A percentile compares a stretch with the other conserved stretches of the same genome.
Evolutionary conservation across 2,329 filamentous ascomycete genomes (phyloP).

Genomic region (Penicillium aurantiogriseum): DNA sequence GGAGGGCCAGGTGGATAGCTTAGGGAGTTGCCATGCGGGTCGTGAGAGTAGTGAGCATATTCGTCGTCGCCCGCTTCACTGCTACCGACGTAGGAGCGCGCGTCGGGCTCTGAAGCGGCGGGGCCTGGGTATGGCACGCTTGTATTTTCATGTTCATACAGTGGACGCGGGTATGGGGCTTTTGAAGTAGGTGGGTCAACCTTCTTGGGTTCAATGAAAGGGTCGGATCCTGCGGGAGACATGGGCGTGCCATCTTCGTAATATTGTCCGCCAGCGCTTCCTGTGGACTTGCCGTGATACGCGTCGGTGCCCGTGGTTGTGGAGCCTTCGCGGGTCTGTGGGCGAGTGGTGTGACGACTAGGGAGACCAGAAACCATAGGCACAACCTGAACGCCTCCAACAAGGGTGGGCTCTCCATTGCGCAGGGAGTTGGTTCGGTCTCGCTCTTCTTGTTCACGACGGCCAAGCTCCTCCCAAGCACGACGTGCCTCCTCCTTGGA

Average conservation of each 20-base stretch:
- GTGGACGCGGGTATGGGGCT: constrained; percentile 31
- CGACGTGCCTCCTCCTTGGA: constrained; percentile 93
- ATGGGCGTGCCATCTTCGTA: constrained; percentile 48
- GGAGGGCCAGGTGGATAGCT: constrained; percentile 49
- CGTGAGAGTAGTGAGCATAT: constrained; percentile 64
- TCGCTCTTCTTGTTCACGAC: constrained; percentile 88
- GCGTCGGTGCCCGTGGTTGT: constrained; percentile 32
- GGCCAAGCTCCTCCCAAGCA: constrained; percentile 94
- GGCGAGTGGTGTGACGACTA: constrained; percentile 50
- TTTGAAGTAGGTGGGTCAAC: constrained; percentile 28
- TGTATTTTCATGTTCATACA: constrained; percentile 42
- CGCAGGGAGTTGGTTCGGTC: constrained; percentile 83
- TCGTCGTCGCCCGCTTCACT: constrained; percentile 69
- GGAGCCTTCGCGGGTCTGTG: constrained; percentile 47
- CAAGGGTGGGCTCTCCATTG: constrained; percentile 80
- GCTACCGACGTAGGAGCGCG: constrained; percentile 50
- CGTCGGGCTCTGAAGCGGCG: constrained; percentile 48
- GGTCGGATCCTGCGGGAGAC: constrained; percentile 61
- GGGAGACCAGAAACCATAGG: constrained; percentile 77
- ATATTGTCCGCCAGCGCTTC: constrained; percentile 47
- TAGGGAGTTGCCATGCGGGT: constrained; percentile 62
- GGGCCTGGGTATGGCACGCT: constrained; percentile 32
- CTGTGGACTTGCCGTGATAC: constrained; percentile 17
- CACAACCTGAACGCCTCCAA: constrained; percentile 92
- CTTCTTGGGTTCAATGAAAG: constrained; percentile 54